Evolutionary conservation across 176 grass and related monocot genomes (phyloP).

Genomic region (Carex pumila): DNA sequence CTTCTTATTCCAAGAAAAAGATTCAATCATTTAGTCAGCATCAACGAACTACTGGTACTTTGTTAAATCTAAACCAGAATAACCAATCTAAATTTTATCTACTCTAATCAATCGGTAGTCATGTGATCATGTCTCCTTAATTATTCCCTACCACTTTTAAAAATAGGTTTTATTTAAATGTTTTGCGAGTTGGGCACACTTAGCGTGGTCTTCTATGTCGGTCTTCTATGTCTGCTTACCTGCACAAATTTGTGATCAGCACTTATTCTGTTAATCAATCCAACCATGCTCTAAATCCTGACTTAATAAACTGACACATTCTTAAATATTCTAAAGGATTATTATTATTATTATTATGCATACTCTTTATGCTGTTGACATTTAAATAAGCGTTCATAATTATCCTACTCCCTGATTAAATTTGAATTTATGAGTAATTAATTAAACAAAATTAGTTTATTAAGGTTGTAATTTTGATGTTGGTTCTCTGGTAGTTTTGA

Average conservation of each 20-base stretch:
- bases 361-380: background rate
- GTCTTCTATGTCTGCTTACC: background rate
- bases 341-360: no score
- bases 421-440: background rate
- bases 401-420: background rate
- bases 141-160: background rate
- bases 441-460: background rate
- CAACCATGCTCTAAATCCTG: background rate
- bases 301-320: background rate
- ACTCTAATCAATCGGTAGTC: background rate
- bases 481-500: no score
- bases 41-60: no score
- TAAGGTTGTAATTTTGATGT: no score
- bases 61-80: no score
- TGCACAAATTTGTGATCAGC: background rate
- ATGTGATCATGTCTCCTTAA: background rate
- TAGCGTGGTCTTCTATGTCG: background rate
- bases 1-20: no score
- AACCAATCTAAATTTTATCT: background rate
- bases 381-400: background rate
- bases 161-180: background rate
- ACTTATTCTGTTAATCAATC: background rate
- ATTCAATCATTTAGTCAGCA: no score
- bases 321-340: no score
- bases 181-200: background rate